phyloP scores from a whole-genome alignment of 129 eudicot species.

The Dittrichia graveolens region DNA sequence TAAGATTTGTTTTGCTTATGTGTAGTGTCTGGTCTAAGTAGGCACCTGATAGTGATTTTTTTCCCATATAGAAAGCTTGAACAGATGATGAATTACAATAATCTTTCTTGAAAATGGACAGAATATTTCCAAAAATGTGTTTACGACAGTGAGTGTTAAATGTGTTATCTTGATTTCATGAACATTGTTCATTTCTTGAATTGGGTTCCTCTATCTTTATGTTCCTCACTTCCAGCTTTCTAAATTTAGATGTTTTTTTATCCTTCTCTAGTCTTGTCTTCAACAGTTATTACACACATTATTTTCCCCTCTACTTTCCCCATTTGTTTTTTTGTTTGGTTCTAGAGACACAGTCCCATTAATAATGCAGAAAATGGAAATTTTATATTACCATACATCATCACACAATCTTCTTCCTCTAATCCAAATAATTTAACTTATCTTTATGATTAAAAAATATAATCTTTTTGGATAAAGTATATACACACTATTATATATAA shows the following conservation, averaged over 20 bases:
- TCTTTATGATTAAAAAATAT: conserved; percentile 29
- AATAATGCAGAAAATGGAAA: conserved; percentile 38
- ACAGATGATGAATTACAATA: conserved; percentile 30
- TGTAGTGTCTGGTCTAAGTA: conserved; percentile 33
- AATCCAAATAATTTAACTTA: conserved; percentile 14
- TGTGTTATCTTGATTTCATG: conserved; percentile 60
- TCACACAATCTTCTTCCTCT: conserved; percentile 33
- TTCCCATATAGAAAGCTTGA: conserved; percentile 19
- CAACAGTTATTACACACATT: conserved; percentile 59
- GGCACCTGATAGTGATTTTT: conserved; percentile 24
- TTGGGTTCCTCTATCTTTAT: conserved; percentile 48
- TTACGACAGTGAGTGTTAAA: conserved; percentile 29
- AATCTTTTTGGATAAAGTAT: conserved; percentile 1
- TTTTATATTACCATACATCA: conserved; percentile 30
- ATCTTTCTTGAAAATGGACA: conserved; percentile 37
- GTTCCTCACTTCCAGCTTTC: conserved; percentile 44
- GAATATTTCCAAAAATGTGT: conserved; percentile 41
- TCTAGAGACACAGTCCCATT: conserved; percentile 29
- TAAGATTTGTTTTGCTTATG: background rate
- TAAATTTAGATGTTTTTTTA: conserved; percentile 54
- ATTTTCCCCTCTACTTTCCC: conserved; percentile 54
- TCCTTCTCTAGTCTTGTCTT: conserved; percentile 74
- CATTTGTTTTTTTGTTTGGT: conserved; percentile 42
- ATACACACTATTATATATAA: conserved; percentile 5
- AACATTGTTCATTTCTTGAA: conserved; percentile 48